Base-by-base conservation (phyloP, 2,329 filamentous ascomycete genomes). In the Ceratocystis harringtonii region DNA sequence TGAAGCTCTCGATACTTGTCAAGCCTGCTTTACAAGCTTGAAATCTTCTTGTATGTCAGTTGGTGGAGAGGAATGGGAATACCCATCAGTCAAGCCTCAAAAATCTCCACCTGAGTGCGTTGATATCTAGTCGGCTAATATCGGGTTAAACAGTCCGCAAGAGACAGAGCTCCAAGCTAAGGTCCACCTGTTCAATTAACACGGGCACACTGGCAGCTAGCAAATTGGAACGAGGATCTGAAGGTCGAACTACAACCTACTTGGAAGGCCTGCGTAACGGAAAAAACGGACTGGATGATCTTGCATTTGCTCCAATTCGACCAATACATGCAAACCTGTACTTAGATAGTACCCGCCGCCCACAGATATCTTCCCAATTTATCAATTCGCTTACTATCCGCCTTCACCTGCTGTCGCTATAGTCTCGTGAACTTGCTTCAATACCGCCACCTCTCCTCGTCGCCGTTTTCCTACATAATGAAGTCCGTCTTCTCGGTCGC, bases 401-500 rank as follows among this genome's bases (percentile, higher is more conserved):
- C 19, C 55, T 8, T 58, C 55, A n/a, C 30, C 22, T 30, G 22
- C 19, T 25, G 19, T 25, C 30, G 55, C 55, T n/a, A 58, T n/a
- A 28, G 25, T 48, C 52, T 67, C 69, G 66, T 68, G 69, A 48
- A 36, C 32, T 69, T 63, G 69, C 68, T 36, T 36, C 32, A 12
- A 36, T 12, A 36, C 12, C 32, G 36, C 36, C 36, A 41, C 70
- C 60, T 62, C 63, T 65, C 65, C 65, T 69, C 66, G 45, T 63
- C 19, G 66, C 50, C 61, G 63, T 66, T 58, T 66, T 66, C 63
- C 57, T 73, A 19, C 64, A 84, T 73, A 70, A 94, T 95, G 90
- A 83, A 84, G 82, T 88, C 86, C 79, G 77, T 87, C 73, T 75
- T 88, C 77, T 86, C 87, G 71, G 80, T 89, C 73, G 77, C 90